Percentiles rank a stretch among this genome's conserved stretches.
Evolutionary conservation across 73 alveolate species (phyloP).

Genomic region (Blepharisma japonicum): DNA sequence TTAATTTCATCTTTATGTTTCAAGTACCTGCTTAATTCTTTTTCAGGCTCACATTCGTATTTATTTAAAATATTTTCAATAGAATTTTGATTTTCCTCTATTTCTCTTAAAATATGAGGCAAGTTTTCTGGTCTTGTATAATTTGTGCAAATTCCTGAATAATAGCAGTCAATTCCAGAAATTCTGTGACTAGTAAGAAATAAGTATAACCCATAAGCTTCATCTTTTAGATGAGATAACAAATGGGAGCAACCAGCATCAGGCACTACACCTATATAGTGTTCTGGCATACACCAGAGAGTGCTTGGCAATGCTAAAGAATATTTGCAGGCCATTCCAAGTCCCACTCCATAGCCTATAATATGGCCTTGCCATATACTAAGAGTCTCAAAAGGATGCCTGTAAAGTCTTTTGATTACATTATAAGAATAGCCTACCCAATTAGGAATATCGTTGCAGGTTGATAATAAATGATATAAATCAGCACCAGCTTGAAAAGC

Average conservation of each 20-base stretch:
- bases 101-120: no score
- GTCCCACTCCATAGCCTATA: conserved; percentile 1
- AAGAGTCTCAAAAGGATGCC: background rate
- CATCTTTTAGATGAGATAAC: conserved; percentile 1
- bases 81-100: background rate
- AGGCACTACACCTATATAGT: conserved; percentile 1
- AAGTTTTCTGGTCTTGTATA: background rate
- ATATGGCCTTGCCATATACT: background rate
- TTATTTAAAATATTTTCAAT: background rate
- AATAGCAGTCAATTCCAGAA: conserved; percentile 1
- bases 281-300: background rate
- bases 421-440: no score
- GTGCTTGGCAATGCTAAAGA: background rate
- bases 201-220: conserved; percentile 5
- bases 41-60: background rate
- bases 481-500: no score
- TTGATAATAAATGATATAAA: no score
- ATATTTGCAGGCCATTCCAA: conserved; percentile 20
- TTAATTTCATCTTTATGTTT: conserved; percentile 4
- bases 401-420: no score
- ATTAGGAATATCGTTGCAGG: no score
- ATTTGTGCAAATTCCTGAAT: background rate
- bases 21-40: background rate
- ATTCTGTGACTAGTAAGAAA: background rate
- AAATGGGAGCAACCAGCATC: conserved; percentile 20